A percentile compares a stretch with the other conserved stretches of the same genome.
Evolutionary conservation across 257 asterid genomes (phyloP).

Genomic region (Capsicum chinense): DNA sequence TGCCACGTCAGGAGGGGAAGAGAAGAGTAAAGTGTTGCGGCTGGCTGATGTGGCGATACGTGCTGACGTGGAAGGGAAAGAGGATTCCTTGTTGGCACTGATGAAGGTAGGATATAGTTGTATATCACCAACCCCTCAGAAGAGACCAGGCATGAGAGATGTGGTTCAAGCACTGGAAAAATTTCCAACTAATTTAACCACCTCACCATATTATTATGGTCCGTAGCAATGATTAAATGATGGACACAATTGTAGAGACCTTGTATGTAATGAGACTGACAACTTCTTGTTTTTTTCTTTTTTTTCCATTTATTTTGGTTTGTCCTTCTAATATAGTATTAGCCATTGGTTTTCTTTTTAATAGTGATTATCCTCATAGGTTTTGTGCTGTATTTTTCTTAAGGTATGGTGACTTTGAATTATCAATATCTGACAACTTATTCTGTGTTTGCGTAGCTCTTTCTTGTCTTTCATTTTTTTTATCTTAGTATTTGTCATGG

Average conservation of each 20-base stretch:
- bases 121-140: constrained; percentile 71
- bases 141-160: constrained; percentile 91
- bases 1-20: constrained; percentile 47
- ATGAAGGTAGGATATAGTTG: constrained; percentile 72
- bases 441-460: neutral
- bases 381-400: neutral
- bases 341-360: constrained; percentile 9
- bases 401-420: neutral
- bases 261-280: constrained; percentile 51
- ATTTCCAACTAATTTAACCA: constrained; percentile 53
- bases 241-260: constrained; percentile 43
- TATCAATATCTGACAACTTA: neutral
- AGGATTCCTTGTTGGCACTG: constrained; percentile 70
- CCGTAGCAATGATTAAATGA: constrained; percentile 37
- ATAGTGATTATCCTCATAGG: neutral
- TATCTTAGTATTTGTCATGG: neutral
- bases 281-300: constrained; percentile 32
- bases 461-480: neutral
- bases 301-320: constrained; percentile 20
- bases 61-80: constrained; percentile 84
- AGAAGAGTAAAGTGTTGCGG: constrained; percentile 56
- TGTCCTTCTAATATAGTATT: neutral
- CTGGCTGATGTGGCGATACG: constrained; percentile 82
- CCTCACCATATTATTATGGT: constrained; percentile 48
- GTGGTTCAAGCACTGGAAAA: constrained; percentile 79